Conservation (phyloP, 2,329 filamentous ascomycete species). For the Aphanocladium album region DNA sequence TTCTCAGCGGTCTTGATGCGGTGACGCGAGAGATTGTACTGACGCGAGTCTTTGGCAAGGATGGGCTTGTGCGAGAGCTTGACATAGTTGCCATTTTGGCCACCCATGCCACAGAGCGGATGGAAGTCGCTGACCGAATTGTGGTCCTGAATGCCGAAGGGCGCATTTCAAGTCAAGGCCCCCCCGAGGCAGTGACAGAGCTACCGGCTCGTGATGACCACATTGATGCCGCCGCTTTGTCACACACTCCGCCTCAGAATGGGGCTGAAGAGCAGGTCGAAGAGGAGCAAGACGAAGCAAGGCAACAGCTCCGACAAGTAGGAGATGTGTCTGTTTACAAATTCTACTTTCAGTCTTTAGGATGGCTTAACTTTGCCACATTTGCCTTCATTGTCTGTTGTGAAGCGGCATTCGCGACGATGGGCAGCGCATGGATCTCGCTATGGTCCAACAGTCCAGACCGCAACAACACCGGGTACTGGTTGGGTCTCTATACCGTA, state of each 20-base stretch:
- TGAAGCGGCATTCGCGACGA: neutral
- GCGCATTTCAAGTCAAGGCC: slow-evolving; percentile 35
- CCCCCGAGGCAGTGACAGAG: neutral
- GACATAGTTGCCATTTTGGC: slow-evolving; percentile 27
- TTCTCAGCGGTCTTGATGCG: slow-evolving; percentile 36
- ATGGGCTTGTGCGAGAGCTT: slow-evolving; percentile 30
- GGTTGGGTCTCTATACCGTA: slow-evolving; percentile 7
- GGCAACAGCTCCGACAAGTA: neutral
- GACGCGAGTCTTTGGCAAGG: slow-evolving; percentile 30
- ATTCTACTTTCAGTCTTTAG: slow-evolving; percentile 13
- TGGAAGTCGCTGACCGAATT: slow-evolving; percentile 39
- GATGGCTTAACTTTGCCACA: neutral
- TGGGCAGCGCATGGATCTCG: slow-evolving; percentile 2
- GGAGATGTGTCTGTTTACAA: slow-evolving; percentile 11
- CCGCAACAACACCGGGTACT: slow-evolving; percentile 5
- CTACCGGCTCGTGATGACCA: neutral
- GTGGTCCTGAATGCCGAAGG: slow-evolving; percentile 37
- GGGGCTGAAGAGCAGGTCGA: neutral
- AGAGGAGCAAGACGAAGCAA: neutral
- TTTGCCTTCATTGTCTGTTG: neutral
- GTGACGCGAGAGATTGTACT: slow-evolving; percentile 38
- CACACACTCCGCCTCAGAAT: slow-evolving; percentile 31
- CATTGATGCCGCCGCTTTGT: no score
- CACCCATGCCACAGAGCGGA: slow-evolving; percentile 28
- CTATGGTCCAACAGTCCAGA: slow-evolving; percentile 11